Evolutionary conservation across 2,329 filamentous ascomycete genomes (phyloP).

Genomic region (Plenodomus lindquistii): DNA sequence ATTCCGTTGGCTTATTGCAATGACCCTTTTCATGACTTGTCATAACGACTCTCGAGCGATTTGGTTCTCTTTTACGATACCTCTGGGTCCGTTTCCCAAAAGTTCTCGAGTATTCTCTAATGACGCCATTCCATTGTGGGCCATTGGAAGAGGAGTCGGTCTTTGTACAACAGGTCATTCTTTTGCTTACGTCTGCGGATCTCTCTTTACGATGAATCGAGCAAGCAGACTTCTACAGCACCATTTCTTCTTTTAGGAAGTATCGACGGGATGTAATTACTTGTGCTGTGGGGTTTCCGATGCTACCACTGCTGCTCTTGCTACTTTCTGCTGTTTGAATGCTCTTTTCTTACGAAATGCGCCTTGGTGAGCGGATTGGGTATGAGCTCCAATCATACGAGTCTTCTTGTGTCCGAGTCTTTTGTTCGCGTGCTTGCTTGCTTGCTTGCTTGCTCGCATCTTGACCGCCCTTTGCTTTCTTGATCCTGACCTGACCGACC

Average conservation of each 20-base stretch:
- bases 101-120: constrained; percentile 43
- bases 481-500: constrained; percentile 9
- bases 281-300: constrained; percentile 32
- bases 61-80: constrained; percentile 38
- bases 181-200: constrained; percentile 27
- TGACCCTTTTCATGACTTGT: constrained; percentile 44
- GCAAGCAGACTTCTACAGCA: constrained; percentile 14
- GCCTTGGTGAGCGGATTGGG: constrained; percentile 39
- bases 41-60: constrained; percentile 44
- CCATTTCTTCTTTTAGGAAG: constrained; percentile 27
- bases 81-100: constrained; percentile 44
- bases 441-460: constrained; percentile 19
- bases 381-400: constrained; percentile 42
- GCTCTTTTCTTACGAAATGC: constrained; percentile 33
- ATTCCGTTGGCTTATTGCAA: constrained; percentile 42
- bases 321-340: constrained; percentile 34
- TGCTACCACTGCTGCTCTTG: constrained; percentile 1
- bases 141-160: constrained; percentile 25
- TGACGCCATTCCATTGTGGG: constrained; percentile 35
- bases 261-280: constrained; percentile 41
- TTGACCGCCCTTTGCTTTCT: constrained; percentile 14
- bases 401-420: constrained; percentile 34
- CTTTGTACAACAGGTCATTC: constrained; percentile 45
- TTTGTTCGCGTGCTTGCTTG: constrained; percentile 34
- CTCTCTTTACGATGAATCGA: neutral